These are phyloP conservation scores for Phanerochaete sordida DNA, from an alignment of 768 basidiomycete genomes.

Conservation along the genomic window DNA sequence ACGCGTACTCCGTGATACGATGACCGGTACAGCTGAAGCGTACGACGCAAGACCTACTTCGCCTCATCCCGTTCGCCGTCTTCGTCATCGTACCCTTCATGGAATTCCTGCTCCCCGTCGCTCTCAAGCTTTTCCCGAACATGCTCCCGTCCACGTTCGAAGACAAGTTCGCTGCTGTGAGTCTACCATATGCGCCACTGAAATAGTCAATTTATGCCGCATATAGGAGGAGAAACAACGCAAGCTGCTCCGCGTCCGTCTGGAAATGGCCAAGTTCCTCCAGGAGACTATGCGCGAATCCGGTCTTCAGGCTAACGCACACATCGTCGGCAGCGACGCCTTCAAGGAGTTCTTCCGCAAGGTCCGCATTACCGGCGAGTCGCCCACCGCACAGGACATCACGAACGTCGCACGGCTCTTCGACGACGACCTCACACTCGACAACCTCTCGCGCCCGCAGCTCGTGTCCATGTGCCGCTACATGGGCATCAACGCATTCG, in stretches of 20 bases:
- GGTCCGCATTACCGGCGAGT: constrained; percentile 93
- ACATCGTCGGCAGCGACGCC: constrained; percentile 90
- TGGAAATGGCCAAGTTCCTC: constrained; percentile 99
- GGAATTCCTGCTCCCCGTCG: constrained; percentile 94
- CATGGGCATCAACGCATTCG: constrained; percentile 98
- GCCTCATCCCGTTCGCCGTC: constrained; percentile 92
- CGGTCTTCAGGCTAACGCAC: constrained; percentile 86
- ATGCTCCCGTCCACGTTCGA: constrained; percentile 99
- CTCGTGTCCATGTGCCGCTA: constrained; percentile 96
- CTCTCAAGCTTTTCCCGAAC: constrained; percentile 95
- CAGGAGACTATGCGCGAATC: constrained; percentile 96
- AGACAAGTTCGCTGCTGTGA: constrained; percentile 90
- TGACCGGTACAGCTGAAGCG: constrained; percentile 65
- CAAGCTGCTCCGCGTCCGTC: constrained; percentile 87
- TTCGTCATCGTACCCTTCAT: constrained; percentile 98
- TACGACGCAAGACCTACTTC: constrained; percentile 89
- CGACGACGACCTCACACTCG: constrained; percentile 95
- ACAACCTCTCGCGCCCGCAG: constrained; percentile 98
- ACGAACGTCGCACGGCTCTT: constrained; percentile 95
- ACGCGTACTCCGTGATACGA: background rate
- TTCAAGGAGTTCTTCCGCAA: constrained; percentile 99
- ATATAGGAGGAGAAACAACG: constrained; percentile 92
- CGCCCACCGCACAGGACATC: constrained; percentile 83
- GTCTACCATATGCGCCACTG: constrained; percentile 25
- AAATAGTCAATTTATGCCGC: too few species aligned